Evolutionary conservation across 75 land plant species (phyloP).

Genomic region (Pinus albicaulis): DNA sequence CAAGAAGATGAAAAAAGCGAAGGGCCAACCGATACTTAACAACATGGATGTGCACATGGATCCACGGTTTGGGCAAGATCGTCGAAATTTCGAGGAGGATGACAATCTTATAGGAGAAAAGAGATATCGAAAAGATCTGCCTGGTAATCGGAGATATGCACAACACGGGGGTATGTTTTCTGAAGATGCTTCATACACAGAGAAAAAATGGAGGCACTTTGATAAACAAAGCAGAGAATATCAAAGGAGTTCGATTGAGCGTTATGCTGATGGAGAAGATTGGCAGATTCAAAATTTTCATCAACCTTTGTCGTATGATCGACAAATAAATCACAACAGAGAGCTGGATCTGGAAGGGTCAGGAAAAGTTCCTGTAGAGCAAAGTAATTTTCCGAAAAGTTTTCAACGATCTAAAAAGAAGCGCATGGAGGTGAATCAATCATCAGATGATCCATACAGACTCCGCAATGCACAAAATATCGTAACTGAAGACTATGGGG

Average conservation of each 20-base stretch:
- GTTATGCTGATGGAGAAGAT: slow-evolving; percentile 5
- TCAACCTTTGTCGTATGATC: slow-evolving; percentile 2
- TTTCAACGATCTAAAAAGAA: slow-evolving; percentile 5
- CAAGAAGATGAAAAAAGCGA: slow-evolving; percentile 10
- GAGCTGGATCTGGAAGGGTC: slow-evolving; percentile 3
- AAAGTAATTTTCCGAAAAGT: neutral
- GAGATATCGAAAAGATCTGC: slow-evolving; percentile 1
- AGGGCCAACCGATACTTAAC: neutral
- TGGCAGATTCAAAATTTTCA: neutral
- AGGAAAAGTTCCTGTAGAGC: slow-evolving; percentile 3
- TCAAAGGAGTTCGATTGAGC: slow-evolving; percentile 1
- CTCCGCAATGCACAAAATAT: neutral
- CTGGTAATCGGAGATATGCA: neutral
- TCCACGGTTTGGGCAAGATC: slow-evolving; percentile 2
- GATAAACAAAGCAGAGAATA: slow-evolving; percentile 5
- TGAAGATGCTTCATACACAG: slow-evolving; percentile 1
- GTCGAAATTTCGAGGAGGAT: slow-evolving; percentile 3
- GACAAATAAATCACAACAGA: neutral
- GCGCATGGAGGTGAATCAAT: neutral
- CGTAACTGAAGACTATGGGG: neutral
- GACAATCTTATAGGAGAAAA: slow-evolving; percentile 1
- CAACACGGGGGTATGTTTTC: neutral
- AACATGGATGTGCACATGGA: neutral
- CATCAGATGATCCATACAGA: slow-evolving; percentile 9
- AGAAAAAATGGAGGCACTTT: neutral